phyloP scores from a whole-genome alignment of 2,329 filamentous ascomycete genomes.

The Cladorrhinum sp. region DNA sequence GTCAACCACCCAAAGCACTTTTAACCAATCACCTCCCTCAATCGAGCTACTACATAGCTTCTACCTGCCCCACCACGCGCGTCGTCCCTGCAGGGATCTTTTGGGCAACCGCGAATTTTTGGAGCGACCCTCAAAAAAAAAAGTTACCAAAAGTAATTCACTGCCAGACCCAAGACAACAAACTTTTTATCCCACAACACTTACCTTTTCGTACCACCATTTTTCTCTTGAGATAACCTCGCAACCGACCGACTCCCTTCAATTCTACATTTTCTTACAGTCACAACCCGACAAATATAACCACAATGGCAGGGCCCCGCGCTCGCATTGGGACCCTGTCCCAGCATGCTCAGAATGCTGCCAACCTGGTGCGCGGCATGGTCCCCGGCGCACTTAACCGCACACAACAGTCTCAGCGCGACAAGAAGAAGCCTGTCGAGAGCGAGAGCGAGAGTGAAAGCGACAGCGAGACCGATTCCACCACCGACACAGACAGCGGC shows the following conservation, averaged over 20 bases:
- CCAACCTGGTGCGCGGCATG: constrained; percentile 23
- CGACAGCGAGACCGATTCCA: constrained; percentile 13
- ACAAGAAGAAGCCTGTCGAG: constrained; percentile 15
- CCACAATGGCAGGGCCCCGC: constrained; percentile 29
- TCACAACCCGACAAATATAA: constrained; percentile 10
- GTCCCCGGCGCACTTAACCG: constrained; percentile 15
- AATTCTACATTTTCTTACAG: background rate
- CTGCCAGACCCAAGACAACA: constrained; percentile 8
- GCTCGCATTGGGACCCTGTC: constrained; percentile 32
- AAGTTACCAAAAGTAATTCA: constrained; percentile 3
- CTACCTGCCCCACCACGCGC: constrained; percentile 14
- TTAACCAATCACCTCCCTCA: constrained; percentile 23
- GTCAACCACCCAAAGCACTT: background rate
- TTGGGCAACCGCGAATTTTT: constrained; percentile 8
- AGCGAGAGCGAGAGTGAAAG: constrained; percentile 22
- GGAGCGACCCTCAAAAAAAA: constrained; percentile 6
- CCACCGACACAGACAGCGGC: constrained; percentile 4
- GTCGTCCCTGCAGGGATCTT: constrained; percentile 11
- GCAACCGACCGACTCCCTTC: background rate
- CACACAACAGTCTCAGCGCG: constrained; percentile 14
- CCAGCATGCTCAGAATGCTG: constrained; percentile 28
- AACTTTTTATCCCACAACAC: background rate
- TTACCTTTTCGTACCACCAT: background rate
- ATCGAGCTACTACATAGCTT: background rate
- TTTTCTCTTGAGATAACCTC: background rate